phyloP scores from a whole-genome alignment of 129 eudicot species.

The Centella asiatica region DNA sequence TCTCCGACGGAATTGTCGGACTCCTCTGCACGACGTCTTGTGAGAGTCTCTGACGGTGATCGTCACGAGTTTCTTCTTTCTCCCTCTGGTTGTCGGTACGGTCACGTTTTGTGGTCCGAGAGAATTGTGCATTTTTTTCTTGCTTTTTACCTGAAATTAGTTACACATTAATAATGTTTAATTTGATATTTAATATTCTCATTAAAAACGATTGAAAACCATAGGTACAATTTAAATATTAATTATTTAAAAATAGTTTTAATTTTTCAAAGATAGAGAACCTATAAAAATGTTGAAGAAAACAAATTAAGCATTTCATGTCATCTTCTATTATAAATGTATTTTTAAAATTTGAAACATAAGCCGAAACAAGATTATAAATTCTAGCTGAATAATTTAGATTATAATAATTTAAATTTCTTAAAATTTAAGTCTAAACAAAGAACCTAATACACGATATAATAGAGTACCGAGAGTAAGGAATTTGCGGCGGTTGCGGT shows the following conservation, averaged over 20 bases:
- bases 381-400: no score
- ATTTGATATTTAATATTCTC: not conserved
- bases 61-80: not conserved
- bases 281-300: no score
- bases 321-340: no score
- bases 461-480: constrained; percentile 36
- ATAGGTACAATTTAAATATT: not conserved
- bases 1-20: constrained; percentile 29
- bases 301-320: no score
- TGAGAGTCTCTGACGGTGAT: not conserved
- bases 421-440: no score
- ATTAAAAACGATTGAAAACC: not conserved
- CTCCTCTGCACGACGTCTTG: constrained; percentile 23
- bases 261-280: no score
- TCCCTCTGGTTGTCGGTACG: not conserved
- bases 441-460: not conserved
- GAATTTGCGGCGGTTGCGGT: constrained; percentile 42
- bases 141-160: constrained; percentile 32
- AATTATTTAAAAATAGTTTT: no score
- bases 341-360: no score
- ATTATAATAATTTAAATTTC: no score
- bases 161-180: no score
- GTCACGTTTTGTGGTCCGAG: constrained; percentile 1
- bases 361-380: no score
- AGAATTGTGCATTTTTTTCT: constrained; percentile 7